Evolutionary conservation across 2,329 filamentous ascomycete genomes (phyloP).

Genomic region (Dactylella cylindrospora): DNA sequence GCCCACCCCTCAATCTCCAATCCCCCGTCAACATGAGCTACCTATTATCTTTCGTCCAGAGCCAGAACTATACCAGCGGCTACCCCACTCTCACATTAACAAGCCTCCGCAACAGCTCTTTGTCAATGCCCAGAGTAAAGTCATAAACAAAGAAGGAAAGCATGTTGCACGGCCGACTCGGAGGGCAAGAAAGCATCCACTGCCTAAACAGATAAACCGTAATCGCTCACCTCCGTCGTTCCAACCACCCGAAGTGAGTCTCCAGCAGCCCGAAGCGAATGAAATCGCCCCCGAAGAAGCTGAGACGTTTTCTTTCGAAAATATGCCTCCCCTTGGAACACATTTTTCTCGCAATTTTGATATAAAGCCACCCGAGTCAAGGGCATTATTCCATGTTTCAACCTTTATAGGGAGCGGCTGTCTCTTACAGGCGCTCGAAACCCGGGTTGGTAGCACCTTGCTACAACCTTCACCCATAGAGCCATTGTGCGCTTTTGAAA

Average conservation of each 20-base stretch:
- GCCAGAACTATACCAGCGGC: not conserved
- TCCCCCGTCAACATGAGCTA: too few relatives aligned
- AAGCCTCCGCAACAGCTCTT: slow-evolving; percentile 1
- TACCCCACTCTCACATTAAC: slow-evolving; percentile 10
- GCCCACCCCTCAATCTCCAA: not conserved
- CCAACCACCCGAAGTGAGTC: slow-evolving; percentile 17
- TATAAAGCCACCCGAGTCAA: slow-evolving; percentile 36
- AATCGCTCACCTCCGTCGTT: slow-evolving; percentile 12
- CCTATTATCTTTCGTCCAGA: not conserved
- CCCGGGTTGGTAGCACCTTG: slow-evolving; percentile 15
- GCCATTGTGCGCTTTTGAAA: too few relatives aligned
- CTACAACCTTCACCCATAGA: too few relatives aligned
- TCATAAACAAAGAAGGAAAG: slow-evolving; percentile 13
- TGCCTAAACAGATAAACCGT: slow-evolving; percentile 15
- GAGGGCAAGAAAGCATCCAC: not conserved
- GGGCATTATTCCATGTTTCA: slow-evolving; percentile 45
- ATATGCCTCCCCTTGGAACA: slow-evolving; percentile 35
- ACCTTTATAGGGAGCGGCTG: slow-evolving; percentile 47
- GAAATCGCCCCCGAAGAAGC: slow-evolving; percentile 13
- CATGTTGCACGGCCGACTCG: not conserved
- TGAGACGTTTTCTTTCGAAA: slow-evolving; percentile 18
- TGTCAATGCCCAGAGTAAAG: slow-evolving; percentile 5
- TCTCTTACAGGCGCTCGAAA: slow-evolving; percentile 45
- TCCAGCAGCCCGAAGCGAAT: slow-evolving; percentile 1
- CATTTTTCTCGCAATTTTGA: slow-evolving; percentile 48